Evolutionary conservation across 805 yeast genomes (phyloP).

Genomic region (Sugiyamaella marilandica): DNA sequence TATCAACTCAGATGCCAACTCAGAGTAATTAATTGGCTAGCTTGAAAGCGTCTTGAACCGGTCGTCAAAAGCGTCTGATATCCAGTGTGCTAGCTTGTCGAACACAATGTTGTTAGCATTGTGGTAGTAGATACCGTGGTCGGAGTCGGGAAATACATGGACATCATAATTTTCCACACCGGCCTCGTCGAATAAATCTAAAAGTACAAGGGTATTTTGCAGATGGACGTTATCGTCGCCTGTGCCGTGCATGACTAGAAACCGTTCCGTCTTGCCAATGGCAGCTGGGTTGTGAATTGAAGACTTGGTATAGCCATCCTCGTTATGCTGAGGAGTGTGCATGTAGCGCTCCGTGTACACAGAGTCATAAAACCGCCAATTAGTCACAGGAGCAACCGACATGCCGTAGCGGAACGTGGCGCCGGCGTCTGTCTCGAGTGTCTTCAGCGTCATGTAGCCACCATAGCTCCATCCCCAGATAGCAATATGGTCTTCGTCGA

Average conservation of each 20-base stretch:
- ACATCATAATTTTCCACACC: slow-evolving; percentile 85
- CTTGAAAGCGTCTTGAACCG: slow-evolving; percentile 15
- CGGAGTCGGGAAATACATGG: slow-evolving; percentile 88
- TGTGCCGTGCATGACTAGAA: slow-evolving; percentile 89
- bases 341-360: slow-evolving; percentile 93
- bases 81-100: slow-evolving; percentile 71
- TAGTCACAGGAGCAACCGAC: slow-evolving; percentile 97
- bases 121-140: slow-evolving; percentile 75
- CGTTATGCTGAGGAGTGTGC: slow-evolving; percentile 72
- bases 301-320: slow-evolving; percentile 53
- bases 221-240: slow-evolving; percentile 97
- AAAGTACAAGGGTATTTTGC: slow-evolving; percentile 74
- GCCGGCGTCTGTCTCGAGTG: slow-evolving; percentile 76
- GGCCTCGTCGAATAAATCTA: slow-evolving; percentile 69
- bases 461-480: slow-evolving; percentile 99
- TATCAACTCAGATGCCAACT: background rate
- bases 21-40: background rate
- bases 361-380: slow-evolving; percentile 89
- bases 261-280: slow-evolving; percentile 57
- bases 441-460: slow-evolving; percentile 86
- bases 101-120: slow-evolving; percentile 73
- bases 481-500: slow-evolving; percentile 65
- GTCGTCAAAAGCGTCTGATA: slow-evolving; percentile 31
- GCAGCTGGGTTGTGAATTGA: slow-evolving; percentile 53
- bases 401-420: slow-evolving; percentile 78